phyloP scores from a whole-genome alignment of 768 basidiomycete species.

The Tricholoma furcatifolium region DNA sequence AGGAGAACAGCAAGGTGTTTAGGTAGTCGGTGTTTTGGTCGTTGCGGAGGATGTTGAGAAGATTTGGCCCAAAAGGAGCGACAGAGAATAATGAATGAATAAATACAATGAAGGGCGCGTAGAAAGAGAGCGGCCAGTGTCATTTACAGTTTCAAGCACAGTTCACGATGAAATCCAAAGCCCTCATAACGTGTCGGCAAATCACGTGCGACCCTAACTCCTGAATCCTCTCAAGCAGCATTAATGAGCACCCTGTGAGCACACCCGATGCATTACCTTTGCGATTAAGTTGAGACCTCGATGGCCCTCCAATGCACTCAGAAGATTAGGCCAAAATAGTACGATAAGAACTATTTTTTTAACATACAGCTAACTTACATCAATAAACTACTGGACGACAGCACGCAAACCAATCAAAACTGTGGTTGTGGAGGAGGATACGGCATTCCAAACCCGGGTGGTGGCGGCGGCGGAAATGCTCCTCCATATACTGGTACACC shows the following conservation, averaged over 20 bases:
- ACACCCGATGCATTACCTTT: no score
- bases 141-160: no score
- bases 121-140: slow-evolving; percentile 45
- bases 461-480: slow-evolving; percentile 59
- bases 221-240: no score
- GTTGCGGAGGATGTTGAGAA: slow-evolving; percentile 38
- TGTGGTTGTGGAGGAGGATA: slow-evolving; percentile 48
- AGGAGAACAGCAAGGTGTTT: slow-evolving; percentile 68
- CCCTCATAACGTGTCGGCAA: no score
- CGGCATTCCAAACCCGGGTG: slow-evolving; percentile 58
- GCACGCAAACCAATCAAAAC: slow-evolving; percentile 1
- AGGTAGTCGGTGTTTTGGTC: slow-evolving; percentile 61
- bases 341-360: background rate
- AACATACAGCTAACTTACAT: slow-evolving; percentile 16
- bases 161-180: no score
- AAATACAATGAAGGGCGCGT: slow-evolving; percentile 55
- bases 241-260: no score
- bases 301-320: no score
- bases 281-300: no score
- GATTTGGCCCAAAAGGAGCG: slow-evolving; percentile 39
- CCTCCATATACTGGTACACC: slow-evolving; percentile 48
- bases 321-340: no score
- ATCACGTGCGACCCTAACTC: no score
- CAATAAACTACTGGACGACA: background rate
- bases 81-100: slow-evolving; percentile 42